phyloP scores from a whole-genome alignment of 257 asterid genomes.

The Solanum chilense region DNA sequence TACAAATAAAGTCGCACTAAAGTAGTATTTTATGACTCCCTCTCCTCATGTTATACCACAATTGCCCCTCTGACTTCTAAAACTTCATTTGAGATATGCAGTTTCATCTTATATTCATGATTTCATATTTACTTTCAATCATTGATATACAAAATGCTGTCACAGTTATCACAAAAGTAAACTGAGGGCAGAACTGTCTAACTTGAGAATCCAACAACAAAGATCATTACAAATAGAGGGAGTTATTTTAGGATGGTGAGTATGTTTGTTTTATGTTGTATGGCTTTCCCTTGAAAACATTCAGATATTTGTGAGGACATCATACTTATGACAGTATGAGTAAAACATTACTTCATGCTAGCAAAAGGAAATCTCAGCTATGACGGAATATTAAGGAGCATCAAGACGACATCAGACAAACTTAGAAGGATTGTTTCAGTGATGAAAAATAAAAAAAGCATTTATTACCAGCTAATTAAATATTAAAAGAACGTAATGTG shows the following conservation, averaged over 20 bases:
- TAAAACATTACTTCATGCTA: not conserved
- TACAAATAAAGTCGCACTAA: not conserved
- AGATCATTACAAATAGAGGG: not conserved
- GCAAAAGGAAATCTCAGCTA: not conserved
- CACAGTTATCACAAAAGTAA: not conserved
- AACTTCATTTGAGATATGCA: not conserved
- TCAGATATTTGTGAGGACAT: not conserved
- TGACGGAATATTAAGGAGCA: not conserved
- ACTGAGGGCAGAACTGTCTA: not conserved
- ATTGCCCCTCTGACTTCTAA: not conserved
- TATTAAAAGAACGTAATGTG: not conserved
- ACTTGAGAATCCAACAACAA: not conserved
- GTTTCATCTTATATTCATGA: not conserved
- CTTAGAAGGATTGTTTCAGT: not conserved
- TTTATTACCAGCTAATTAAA: not conserved
- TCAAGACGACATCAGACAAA: not conserved
- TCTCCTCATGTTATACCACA: not conserved
- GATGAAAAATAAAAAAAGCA: not conserved
- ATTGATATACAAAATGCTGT: not conserved
- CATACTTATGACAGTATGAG: not conserved
- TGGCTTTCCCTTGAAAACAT: not conserved
- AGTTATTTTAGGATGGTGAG: not conserved
- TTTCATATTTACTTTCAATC: not conserved
- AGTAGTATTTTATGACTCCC: not conserved
- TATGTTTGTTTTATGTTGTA: not conserved